Evolutionary conservation across 2,329 filamentous ascomycete species (phyloP).

Genomic region (Epichloe hybrida): DNA sequence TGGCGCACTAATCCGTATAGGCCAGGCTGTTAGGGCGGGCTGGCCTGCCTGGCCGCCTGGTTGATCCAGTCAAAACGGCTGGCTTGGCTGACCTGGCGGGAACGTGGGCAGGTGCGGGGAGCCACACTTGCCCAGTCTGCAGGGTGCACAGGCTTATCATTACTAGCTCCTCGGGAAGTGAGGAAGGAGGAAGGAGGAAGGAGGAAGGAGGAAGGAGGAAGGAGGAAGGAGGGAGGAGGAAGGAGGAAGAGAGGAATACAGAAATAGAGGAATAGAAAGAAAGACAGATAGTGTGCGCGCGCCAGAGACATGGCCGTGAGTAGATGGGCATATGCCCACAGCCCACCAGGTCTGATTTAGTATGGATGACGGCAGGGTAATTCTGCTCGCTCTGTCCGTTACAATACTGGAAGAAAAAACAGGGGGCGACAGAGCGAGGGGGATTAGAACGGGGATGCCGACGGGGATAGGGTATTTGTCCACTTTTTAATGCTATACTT

Average conservation of each 20-base stretch:
- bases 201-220: too few species aligned
- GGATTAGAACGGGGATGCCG: conserved; percentile 1
- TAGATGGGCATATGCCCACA: too few species aligned
- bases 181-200: neutral
- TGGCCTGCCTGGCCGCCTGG: too few species aligned
- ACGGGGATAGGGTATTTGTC: neutral
- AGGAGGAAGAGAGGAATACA: too few species aligned
- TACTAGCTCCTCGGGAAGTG: neutral
- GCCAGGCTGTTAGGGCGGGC: too few species aligned
- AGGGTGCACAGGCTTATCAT: neutral
- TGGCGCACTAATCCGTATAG: too few species aligned
- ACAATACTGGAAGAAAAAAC: neutral
- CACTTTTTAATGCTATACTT: neutral
- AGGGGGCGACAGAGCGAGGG: neutral
- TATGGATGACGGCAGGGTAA: too few species aligned
- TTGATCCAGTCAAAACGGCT: too few species aligned
- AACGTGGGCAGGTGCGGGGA: conserved; percentile 2
- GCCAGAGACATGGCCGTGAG: neutral
- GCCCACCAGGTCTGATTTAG: too few species aligned
- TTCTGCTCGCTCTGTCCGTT: too few species aligned
- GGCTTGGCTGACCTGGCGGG: neutral
- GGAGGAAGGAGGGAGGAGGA: too few species aligned
- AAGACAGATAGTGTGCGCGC: neutral
- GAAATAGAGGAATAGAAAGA: neutral
- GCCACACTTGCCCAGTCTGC: conserved; percentile 3